Conservation (phyloP, 805 yeast species). For the Suhomyces prunicola region DNA sequence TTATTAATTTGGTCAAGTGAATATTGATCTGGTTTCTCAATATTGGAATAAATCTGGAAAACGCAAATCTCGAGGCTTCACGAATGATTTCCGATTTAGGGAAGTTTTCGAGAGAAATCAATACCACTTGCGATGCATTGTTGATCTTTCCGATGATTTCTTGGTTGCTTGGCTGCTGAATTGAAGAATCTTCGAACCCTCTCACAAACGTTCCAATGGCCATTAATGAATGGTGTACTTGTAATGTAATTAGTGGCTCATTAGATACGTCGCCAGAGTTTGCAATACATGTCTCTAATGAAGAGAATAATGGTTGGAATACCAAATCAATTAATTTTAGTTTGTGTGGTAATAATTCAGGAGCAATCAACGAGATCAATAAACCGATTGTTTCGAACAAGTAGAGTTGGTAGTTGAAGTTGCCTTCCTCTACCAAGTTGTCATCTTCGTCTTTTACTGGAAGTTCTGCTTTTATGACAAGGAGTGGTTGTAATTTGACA, state of each 20-base stretch:
- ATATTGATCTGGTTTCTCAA: slow-evolving; percentile 46
- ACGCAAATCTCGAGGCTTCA: slow-evolving; percentile 82
- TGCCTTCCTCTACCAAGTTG: slow-evolving; percentile 45
- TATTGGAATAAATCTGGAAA: slow-evolving; percentile 81
- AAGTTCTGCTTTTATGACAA: slow-evolving; percentile 59
- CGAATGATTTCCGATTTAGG: slow-evolving; percentile 65
- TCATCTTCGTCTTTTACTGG: slow-evolving; percentile 56
- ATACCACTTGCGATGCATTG: slow-evolving; percentile 75
- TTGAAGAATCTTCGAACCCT: slow-evolving; percentile 62
- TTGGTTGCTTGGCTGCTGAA: slow-evolving; percentile 23
- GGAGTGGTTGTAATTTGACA: slow-evolving; percentile 56
- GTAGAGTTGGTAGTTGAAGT: slow-evolving; percentile 75
- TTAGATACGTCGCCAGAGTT: slow-evolving; percentile 31
- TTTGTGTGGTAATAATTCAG: slow-evolving; percentile 23
- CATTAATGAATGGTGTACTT: slow-evolving; percentile 82
- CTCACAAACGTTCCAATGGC: slow-evolving; percentile 88
- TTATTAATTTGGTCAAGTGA: slow-evolving; percentile 66
- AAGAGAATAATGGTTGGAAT: slow-evolving; percentile 70
- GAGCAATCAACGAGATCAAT: slow-evolving; percentile 49
- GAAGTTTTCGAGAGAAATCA: slow-evolving; percentile 78
- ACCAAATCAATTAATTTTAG: slow-evolving; percentile 57
- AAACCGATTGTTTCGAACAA: slow-evolving; percentile 85
- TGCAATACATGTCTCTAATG: slow-evolving; percentile 60
- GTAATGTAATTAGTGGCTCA: slow-evolving; percentile 49
- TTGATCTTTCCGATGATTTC: slow-evolving; percentile 46